Base-by-base conservation (phyloP, 305 asterid genomes). In the Euphrasia arctica region DNA sequence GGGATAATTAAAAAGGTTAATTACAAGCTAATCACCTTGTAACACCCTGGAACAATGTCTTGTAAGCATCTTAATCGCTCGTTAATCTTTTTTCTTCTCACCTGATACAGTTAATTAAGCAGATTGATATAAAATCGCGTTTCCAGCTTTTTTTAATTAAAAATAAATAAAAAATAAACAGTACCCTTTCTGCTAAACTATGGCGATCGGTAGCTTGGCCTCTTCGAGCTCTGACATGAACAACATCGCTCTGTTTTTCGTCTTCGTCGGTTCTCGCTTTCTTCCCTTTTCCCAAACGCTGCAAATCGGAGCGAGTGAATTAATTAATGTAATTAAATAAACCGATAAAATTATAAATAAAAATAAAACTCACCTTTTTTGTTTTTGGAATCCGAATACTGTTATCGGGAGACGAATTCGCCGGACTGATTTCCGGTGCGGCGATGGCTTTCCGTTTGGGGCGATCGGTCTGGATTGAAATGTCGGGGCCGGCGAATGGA, bases 161-260 rank as follows among this genome's bases (percentile, higher is more conserved):
- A 15, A 74, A 70, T 18, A 18, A 18, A 18, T 18, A 18, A 18
- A 18, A 18, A 18, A 18, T 18, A 18, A 18, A 18, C 0, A 18
- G 22, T 78, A 91, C 98, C 75, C 98, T 81, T 82, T 91, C 98
- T 59, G 96, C 98, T 78, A 91, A 83, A 69, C 98, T 91, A 75
- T 91, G 98, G 73, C 96, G 89, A 75, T 91, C 95, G 27, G 96
- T 91, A 15, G 98, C 98, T 65, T 91, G 92, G 32, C 98, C 96
- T 56, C 96, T 85, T 69, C 74, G 85, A 28, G 98, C 98, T 74
- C 98, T 85, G 43, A 91, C 96, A 76, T 91, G 96, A 41, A 91
- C 88, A 61, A 89, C 98, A 45, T 85, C 95, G 49, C 73, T 54
- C 58, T 70, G 75, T 29, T 66, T 67, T 34, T 77, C 85, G 9